Evolutionary conservation across 2,329 filamentous ascomycete genomes (phyloP).

Genomic region (Ophiocordyceps camponoti-leonardi): DNA sequence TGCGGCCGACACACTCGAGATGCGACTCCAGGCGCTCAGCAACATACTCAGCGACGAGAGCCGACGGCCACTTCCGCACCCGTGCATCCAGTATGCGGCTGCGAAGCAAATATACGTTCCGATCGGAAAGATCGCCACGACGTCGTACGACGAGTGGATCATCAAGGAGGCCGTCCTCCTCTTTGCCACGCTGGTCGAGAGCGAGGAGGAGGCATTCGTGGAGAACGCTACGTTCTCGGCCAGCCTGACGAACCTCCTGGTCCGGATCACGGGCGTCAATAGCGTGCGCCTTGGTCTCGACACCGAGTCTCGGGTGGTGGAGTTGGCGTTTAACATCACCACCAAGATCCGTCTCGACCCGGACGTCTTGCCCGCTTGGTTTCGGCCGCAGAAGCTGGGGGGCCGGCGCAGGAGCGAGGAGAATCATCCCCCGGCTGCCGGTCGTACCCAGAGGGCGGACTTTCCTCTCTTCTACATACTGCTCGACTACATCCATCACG

Average conservation of each 20-base stretch:
- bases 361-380: slow-evolving; percentile 79
- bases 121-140: slow-evolving; percentile 74
- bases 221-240: slow-evolving; percentile 73
- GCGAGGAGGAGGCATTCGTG: slow-evolving; percentile 88
- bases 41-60: slow-evolving; percentile 77
- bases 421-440: slow-evolving; percentile 53
- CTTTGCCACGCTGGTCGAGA: slow-evolving; percentile 86
- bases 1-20: slow-evolving; percentile 44
- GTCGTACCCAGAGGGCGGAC: slow-evolving; percentile 73
- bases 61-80: slow-evolving; percentile 72
- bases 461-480: slow-evolving; percentile 93
- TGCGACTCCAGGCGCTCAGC: slow-evolving; percentile 45
- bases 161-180: slow-evolving; percentile 71
- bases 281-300: slow-evolving; percentile 59
- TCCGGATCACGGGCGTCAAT: slow-evolving; percentile 59
- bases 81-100: slow-evolving; percentile 76
- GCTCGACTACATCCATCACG: slow-evolving; percentile 92
- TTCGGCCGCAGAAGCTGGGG: slow-evolving; percentile 38
- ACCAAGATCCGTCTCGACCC: slow-evolving; percentile 90
- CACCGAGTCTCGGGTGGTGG: slow-evolving; percentile 76
- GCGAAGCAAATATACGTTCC: slow-evolving; percentile 78
- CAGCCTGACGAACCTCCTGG: slow-evolving; percentile 72
- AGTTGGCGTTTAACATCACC: slow-evolving; percentile 87
- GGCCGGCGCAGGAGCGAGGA: slow-evolving; percentile 17
- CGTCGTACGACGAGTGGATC: slow-evolving; percentile 70